Evolutionary conservation across 2,329 filamentous ascomycete genomes (phyloP).

Genomic region (Mollisia scopiformis): DNA sequence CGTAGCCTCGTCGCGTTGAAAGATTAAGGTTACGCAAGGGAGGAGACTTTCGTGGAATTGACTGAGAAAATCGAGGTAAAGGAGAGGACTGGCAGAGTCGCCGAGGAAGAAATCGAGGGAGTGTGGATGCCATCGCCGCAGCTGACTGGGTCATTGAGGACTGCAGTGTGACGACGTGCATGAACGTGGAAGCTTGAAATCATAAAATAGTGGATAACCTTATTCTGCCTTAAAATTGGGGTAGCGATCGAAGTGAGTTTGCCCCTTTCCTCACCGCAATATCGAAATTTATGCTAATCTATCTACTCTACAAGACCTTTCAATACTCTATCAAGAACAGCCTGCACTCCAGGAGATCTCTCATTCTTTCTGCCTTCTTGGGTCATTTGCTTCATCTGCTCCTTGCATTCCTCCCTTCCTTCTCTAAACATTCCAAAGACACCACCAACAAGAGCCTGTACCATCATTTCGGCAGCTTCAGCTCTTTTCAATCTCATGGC

Average conservation of each 20-base stretch:
- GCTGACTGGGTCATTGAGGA: slow-evolving; percentile 6
- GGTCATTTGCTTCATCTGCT: slow-evolving; percentile 26
- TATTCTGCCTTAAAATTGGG: neutral
- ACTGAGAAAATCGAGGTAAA: slow-evolving; percentile 21
- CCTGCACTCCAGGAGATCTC: slow-evolving; percentile 32
- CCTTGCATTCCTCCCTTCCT: slow-evolving; percentile 24
- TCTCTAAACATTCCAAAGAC: slow-evolving; percentile 33
- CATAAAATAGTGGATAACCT: neutral
- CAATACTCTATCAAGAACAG: slow-evolving; percentile 27
- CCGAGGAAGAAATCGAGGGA: slow-evolving; percentile 29
- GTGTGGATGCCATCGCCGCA: slow-evolving; percentile 31
- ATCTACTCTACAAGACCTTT: slow-evolving; percentile 23
- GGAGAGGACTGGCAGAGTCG: slow-evolving; percentile 29
- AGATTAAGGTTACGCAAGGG: slow-evolving; percentile 20
- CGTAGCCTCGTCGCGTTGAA: slow-evolving; percentile 29
- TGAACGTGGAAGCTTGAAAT: slow-evolving; percentile 12
- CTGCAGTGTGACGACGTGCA: slow-evolving; percentile 22
- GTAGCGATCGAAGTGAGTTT: neutral
- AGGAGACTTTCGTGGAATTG: slow-evolving; percentile 24
- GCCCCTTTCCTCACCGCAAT: neutral
- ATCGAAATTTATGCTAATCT: neutral
- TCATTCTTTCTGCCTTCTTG: slow-evolving; percentile 30
- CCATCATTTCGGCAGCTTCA: slow-evolving; percentile 36
- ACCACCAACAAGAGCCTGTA: slow-evolving; percentile 28
- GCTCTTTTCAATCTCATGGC: slow-evolving; percentile 35